Percentiles rank a stretch among this genome's conserved stretches.
Conservation (phyloP, 805 yeast species). For the Maudiozyma serrabonitensis region DNA sequence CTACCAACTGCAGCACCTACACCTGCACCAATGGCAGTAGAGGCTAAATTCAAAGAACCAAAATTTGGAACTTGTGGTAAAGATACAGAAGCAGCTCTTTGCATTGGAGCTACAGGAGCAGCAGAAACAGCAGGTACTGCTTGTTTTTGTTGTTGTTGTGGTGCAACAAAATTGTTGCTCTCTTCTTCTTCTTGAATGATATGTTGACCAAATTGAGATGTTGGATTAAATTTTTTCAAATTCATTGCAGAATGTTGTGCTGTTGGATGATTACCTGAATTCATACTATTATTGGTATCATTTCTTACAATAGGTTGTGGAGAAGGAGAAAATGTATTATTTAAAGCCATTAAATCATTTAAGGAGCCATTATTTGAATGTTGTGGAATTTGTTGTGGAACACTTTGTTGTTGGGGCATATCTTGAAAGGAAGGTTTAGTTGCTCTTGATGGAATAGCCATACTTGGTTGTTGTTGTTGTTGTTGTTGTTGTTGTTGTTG, state of each 20-base stretch:
- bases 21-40: slow-evolving; percentile 4
- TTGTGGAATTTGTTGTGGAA: slow-evolving; percentile 5
- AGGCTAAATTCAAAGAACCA: slow-evolving; percentile 11
- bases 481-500: slow-evolving; percentile 7
- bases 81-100: slow-evolving; percentile 33
- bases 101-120: slow-evolving; percentile 23
- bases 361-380: slow-evolving; percentile 38
- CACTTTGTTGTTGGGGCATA: slow-evolving; percentile 4
- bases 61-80: slow-evolving; percentile 29
- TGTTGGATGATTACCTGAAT: not conserved
- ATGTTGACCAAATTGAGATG: slow-evolving; percentile 78
- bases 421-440: slow-evolving; percentile 29
- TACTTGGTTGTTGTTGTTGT: slow-evolving; percentile 10
- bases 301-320: slow-evolving; percentile 4
- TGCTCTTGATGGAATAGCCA: slow-evolving; percentile 31
- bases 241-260: slow-evolving; percentile 22
- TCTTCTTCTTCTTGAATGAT: slow-evolving; percentile 34
- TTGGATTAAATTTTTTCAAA: slow-evolving; percentile 55
- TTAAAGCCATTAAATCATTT: slow-evolving; percentile 55
- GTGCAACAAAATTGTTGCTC: not conserved
- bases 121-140: not conserved
- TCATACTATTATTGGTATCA: slow-evolving; percentile 6
- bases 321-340: slow-evolving; percentile 41
- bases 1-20: slow-evolving; percentile 6
- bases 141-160: too few species aligned